These are phyloP conservation scores for Fragaria vesca DNA, from an alignment of 306 rosid genomes.

Conservation along the genomic window DNA sequence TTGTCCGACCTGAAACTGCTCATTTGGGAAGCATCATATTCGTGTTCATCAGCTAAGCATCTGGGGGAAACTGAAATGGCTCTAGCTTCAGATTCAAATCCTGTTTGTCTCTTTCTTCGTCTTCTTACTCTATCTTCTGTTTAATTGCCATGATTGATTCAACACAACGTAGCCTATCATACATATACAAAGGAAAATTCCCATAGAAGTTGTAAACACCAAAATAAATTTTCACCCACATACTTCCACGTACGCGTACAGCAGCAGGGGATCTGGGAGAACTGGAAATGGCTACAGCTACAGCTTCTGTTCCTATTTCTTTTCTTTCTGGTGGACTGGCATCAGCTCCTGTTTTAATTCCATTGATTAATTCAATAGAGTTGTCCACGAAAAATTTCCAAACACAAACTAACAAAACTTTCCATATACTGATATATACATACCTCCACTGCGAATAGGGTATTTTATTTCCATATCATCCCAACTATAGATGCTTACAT, in stretches of 20 bases:
- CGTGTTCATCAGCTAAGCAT: not conserved
- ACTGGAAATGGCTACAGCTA: not conserved
- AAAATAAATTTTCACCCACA: not conserved
- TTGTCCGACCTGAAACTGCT: not conserved
- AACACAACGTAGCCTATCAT: not conserved
- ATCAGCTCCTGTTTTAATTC: too few relatives aligned
- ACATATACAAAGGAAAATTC: not conserved
- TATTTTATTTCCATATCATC: conserved; percentile 2
- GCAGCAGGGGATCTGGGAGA: not conserved
- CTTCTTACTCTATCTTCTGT: not conserved
- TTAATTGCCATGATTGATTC: not conserved
- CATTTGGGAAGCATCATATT: not conserved
- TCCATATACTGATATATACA: not conserved
- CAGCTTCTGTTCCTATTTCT: not conserved
- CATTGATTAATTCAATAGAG: too few relatives aligned
- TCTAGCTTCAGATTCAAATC: not conserved
- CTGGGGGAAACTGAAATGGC: not conserved
- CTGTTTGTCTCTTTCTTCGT: not conserved
- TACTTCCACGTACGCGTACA: not conserved
- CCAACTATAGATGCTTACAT: not conserved
- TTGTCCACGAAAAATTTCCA: too few relatives aligned
- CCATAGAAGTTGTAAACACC: not conserved
- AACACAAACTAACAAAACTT: not conserved
- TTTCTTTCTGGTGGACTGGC: not conserved
- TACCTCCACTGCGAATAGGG: not conserved